These are phyloP conservation scores for Chalaropsis thielavioides DNA, from an alignment of 2,329 filamentous ascomycete species.

Conservation along the genomic window DNA sequence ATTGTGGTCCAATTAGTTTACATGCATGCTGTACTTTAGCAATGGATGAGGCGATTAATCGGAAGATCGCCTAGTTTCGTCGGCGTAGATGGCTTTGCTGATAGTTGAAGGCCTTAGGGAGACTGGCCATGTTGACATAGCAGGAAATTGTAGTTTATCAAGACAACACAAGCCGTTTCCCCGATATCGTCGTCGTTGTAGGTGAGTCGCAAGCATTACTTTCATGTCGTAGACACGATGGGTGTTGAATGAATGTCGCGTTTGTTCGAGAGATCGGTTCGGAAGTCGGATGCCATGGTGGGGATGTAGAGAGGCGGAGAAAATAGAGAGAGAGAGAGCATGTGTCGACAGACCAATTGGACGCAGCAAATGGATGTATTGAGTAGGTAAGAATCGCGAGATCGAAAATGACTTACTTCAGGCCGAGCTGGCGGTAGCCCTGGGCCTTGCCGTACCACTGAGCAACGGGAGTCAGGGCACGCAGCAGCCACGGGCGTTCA, in stretches of 20 bases:
- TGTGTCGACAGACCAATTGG: background rate
- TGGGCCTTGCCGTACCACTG: constrained; percentile 80
- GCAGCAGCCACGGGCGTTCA: constrained; percentile 67
- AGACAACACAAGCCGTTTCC: too few species aligned
- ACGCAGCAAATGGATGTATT: background rate
- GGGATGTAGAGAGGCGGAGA: background rate
- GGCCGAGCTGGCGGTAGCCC: constrained; percentile 83
- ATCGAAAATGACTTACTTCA: constrained; percentile 43
- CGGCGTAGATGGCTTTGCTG: background rate
- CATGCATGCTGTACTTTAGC: background rate
- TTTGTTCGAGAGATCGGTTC: background rate
- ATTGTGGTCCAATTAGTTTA: background rate
- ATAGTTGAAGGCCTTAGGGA: too few species aligned
- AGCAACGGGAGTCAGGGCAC: constrained; percentile 56
- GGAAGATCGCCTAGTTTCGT: background rate
- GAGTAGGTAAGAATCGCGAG: background rate
- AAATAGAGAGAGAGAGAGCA: background rate
- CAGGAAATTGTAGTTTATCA: too few species aligned
- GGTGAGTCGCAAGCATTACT: too few species aligned
- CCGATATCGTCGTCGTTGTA: too few species aligned
- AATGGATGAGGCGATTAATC: background rate
- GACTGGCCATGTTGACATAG: too few species aligned
- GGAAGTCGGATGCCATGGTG: background rate
- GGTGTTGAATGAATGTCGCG: too few species aligned
- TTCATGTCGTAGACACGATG: too few species aligned